phyloP scores from a whole-genome alignment of 306 rosid genomes.

The Albizia julibrissin region DNA sequence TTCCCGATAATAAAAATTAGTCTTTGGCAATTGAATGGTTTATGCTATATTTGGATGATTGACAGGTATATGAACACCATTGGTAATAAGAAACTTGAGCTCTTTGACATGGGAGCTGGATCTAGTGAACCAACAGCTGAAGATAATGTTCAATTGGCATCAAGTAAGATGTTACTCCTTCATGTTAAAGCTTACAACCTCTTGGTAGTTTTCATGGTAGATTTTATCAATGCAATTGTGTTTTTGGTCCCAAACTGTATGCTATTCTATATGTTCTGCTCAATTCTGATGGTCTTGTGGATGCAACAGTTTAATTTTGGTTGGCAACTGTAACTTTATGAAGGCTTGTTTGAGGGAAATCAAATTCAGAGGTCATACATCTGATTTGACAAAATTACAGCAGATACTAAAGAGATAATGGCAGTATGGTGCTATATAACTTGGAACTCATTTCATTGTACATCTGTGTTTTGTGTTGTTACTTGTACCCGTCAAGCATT shows the following conservation, averaged over 20 bases:
- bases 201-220: constrained; percentile 1
- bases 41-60: constrained; percentile 32
- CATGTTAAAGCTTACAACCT: background rate
- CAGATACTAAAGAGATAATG: constrained; percentile 7
- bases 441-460: constrained; percentile 17
- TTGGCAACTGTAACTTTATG: background rate
- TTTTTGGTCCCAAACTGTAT: background rate
- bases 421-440: constrained; percentile 5
- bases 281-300: background rate
- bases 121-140: constrained; percentile 79
- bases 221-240: background rate
- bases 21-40: constrained; percentile 27
- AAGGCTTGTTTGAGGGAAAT: background rate
- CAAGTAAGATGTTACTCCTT: constrained; percentile 53
- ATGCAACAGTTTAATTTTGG: background rate
- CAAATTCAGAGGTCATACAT: background rate
- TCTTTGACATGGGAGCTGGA: constrained; percentile 93
- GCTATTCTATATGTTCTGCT: background rate
- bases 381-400: constrained; percentile 19
- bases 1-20: background rate
- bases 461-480: constrained; percentile 1
- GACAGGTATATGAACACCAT: constrained; percentile 86
- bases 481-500: constrained; percentile 3
- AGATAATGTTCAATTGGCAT: constrained; percentile 82
- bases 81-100: constrained; percentile 92